Percentiles rank a stretch among this genome's conserved stretches.
phyloP scores from a whole-genome alignment of 2,329 filamentous ascomycete genomes.

The Fusarium sp. region DNA sequence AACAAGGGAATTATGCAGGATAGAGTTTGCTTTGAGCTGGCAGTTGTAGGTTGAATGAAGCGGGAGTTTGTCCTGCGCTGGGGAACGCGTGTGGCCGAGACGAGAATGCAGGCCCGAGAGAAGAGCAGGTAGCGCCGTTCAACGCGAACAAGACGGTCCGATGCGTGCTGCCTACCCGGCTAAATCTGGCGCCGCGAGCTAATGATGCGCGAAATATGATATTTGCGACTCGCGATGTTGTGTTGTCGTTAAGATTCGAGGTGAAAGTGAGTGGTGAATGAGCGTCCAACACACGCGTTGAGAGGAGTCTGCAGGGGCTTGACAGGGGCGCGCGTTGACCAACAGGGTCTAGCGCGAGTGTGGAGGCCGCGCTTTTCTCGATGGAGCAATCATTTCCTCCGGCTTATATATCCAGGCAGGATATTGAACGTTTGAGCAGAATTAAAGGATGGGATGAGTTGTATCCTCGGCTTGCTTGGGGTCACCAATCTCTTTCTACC shows the following conservation, averaged over 20 bases:
- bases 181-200: neutral
- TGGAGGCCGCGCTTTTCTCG: slow-evolving; percentile 4
- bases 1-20: slow-evolving; percentile 1
- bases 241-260: slow-evolving; percentile 31
- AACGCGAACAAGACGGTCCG: neutral
- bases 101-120: slow-evolving; percentile 11
- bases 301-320: slow-evolving; percentile 35
- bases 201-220: slow-evolving; percentile 14
- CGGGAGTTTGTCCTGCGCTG: slow-evolving; percentile 26
- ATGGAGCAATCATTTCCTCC: slow-evolving; percentile 9
- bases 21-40: slow-evolving; percentile 11
- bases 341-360: slow-evolving; percentile 27
- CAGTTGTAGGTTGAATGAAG: slow-evolving; percentile 20
- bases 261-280: slow-evolving; percentile 34
- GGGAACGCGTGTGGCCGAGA: slow-evolving; percentile 36
- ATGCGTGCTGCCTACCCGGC: neutral
- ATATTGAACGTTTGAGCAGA: neutral
- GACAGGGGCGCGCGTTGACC: slow-evolving; percentile 37
- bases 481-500: neutral
- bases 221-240: slow-evolving; percentile 15
- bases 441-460: neutral
- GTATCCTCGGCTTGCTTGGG: neutral
- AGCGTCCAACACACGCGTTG: slow-evolving; percentile 36
- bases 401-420: neutral
- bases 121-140: slow-evolving; percentile 15